phyloP scores from a whole-genome alignment of 495 filamentous ascomycete genomes.

The Pseudevernia furfuracea region DNA sequence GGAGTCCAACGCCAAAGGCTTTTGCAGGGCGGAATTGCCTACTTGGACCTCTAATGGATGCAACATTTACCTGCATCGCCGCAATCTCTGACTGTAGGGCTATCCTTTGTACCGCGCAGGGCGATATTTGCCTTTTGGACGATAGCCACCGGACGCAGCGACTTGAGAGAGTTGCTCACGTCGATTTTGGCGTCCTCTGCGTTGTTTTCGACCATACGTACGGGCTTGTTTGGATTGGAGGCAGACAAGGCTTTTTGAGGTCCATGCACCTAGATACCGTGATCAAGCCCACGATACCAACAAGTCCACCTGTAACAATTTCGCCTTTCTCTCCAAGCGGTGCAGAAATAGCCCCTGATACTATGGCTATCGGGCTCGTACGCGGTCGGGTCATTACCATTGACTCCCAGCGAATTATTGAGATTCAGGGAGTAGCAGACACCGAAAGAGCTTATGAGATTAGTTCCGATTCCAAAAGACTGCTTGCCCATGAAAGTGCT shows the following conservation, averaged over 20 bases:
- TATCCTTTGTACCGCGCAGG: slow-evolving; percentile 42
- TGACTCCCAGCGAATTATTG: slow-evolving; percentile 63
- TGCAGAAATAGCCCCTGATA: slow-evolving; percentile 30
- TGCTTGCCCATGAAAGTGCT: slow-evolving; percentile 68
- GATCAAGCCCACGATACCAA: slow-evolving; percentile 4
- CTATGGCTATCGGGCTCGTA: slow-evolving; percentile 63
- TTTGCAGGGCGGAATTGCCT: slow-evolving; percentile 55
- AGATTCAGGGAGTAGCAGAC: slow-evolving; percentile 45
- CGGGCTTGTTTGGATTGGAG: slow-evolving; percentile 49
- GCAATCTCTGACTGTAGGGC: slow-evolving; percentile 56
- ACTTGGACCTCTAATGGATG: slow-evolving; percentile 57
- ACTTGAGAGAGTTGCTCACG: slow-evolving; percentile 53
- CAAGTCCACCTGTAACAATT: background rate
- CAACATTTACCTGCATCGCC: slow-evolving; percentile 71
- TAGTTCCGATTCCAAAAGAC: slow-evolving; percentile 26
- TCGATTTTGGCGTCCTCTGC: slow-evolving; percentile 56
- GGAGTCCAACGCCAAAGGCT: slow-evolving; percentile 45
- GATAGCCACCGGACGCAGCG: slow-evolving; percentile 64
- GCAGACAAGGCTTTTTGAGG: slow-evolving; percentile 29
- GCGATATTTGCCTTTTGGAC: slow-evolving; percentile 55
- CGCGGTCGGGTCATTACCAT: slow-evolving; percentile 64
- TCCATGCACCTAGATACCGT: slow-evolving; percentile 17
- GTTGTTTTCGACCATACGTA: slow-evolving; percentile 49
- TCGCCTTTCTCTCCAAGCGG: background rate
- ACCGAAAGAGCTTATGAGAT: slow-evolving; percentile 32